These are phyloP conservation scores for Camellia granthamiana DNA, from an alignment of 148 eudicot genomes.

Conservation along the genomic window DNA sequence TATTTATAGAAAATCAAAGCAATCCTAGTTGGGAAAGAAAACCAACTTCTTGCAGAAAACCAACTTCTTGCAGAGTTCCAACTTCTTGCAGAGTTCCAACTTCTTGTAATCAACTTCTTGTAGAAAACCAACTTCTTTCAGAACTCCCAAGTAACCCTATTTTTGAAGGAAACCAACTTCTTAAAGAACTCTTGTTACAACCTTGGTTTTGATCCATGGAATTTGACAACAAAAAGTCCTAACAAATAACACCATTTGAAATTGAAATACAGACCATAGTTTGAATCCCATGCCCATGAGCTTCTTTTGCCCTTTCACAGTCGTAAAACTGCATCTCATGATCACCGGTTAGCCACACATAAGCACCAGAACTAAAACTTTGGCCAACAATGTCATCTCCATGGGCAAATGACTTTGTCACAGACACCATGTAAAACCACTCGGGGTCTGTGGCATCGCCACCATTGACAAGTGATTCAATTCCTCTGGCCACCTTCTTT, in stretches of 20 bases:
- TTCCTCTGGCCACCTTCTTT: neutral
- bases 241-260: constrained; percentile 24
- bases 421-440: constrained; percentile 27
- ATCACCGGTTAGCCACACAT: constrained; percentile 27
- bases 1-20: too few relatives aligned
- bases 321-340: constrained; percentile 4
- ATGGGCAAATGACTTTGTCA: constrained; percentile 1
- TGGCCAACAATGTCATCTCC: constrained; percentile 22
- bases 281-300: constrained; percentile 24
- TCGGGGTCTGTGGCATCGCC: constrained; percentile 10
- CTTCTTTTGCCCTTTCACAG: constrained; percentile 32
- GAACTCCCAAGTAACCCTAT: too few relatives aligned
- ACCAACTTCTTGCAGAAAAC: too few relatives aligned
- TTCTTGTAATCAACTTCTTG: too few relatives aligned
- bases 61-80: too few relatives aligned
- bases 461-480: neutral
- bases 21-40: too few relatives aligned
- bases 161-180: too few relatives aligned
- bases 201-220: too few relatives aligned
- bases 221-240: too few relatives aligned
- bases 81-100: too few relatives aligned
- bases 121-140: too few relatives aligned
- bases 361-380: neutral
- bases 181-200: too few relatives aligned
- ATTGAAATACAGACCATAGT: constrained; percentile 34